phyloP scores from a whole-genome alignment of 2,329 filamentous ascomycete genomes.

The Trichothecium sympodiale region DNA sequence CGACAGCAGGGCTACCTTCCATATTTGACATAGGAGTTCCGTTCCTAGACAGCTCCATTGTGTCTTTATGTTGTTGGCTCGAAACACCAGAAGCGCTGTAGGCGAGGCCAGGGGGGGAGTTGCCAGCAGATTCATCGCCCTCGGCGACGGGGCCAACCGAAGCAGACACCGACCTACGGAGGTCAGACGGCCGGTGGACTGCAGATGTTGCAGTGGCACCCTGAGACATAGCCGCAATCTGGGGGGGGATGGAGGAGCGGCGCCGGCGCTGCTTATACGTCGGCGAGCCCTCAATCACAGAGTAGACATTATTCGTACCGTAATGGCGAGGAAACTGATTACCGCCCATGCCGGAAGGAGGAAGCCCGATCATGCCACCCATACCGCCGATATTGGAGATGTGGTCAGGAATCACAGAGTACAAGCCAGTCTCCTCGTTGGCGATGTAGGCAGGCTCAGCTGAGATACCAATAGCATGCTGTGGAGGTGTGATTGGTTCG shows the following conservation, averaged over 20 bases:
- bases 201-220: constrained; percentile 51
- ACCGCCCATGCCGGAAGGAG: constrained; percentile 71
- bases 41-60: constrained; percentile 76
- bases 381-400: constrained; percentile 60
- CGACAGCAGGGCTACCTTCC: constrained; percentile 69
- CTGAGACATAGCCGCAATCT: constrained; percentile 57
- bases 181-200: constrained; percentile 74
- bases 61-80: constrained; percentile 63
- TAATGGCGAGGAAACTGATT: constrained; percentile 71
- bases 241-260: constrained; percentile 82
- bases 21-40: constrained; percentile 80
- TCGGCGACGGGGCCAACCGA: constrained; percentile 77
- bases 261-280: constrained; percentile 97
- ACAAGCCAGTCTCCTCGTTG: constrained; percentile 93
- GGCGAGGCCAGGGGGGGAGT: constrained; percentile 67
- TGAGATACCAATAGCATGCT: constrained; percentile 71
- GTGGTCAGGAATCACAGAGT: constrained; percentile 88
- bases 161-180: constrained; percentile 80
- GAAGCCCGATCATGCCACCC: constrained; percentile 84
- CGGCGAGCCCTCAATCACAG: constrained; percentile 92
- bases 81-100: constrained; percentile 60
- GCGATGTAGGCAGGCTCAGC: constrained; percentile 93
- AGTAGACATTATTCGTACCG: constrained; percentile 71
- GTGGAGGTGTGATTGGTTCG: constrained; percentile 91
- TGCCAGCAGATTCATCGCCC: constrained; percentile 65